Base-by-base conservation (phyloP, 371 early-diverging fungal species). In the Saksenaea vasiformis region DNA sequence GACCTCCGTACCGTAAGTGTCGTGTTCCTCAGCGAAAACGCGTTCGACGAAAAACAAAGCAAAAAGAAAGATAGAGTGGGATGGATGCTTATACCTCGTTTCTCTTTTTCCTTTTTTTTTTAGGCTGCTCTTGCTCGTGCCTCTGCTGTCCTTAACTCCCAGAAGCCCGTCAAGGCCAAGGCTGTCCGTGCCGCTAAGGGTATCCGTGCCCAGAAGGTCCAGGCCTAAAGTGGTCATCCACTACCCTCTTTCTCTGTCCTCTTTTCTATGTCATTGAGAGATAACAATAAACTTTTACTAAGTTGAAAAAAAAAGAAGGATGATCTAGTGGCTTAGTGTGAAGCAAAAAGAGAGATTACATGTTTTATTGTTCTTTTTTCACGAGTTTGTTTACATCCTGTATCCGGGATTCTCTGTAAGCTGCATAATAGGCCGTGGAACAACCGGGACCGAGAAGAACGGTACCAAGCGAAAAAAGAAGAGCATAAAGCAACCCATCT, bases 81-180 rank as follows among this genome's bases (percentile, higher is more conserved):
- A n/a, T n/a, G n/a, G n/a, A n/a, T 22, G 31, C 13, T 36, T 53
- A 22, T 24, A 54, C 54, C 34, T 44, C n/a, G n/a, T n/a, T n/a
- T n/a, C n/a, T n/a, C n/a, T n/a, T n/a, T n/a, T n/a, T n/a, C n/a
- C n/a, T n/a, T 1, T 5, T 54, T 37, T n/a, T 38, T 47, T 38
- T 76, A 87, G 87, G 90, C 88, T 68, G 92, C 95, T 68, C 85
- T 92, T 73, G 92, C 91, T 71, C 93, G 95, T 73, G 88, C 89
- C 60, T 82, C 90, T 55, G 86, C 91, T 58, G 75, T 94, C 80
- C 68, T 87, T 72, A 83, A 83, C 67, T 65, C 78, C 71, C 89
- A 89, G 74, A 80, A 81, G 72, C 76, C 87, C 73, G 70, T 71
- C 67, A 90, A 91, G 86, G 78, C 77, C 63, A 68, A 67, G 64